Evolutionary conservation across 441 rosid genomes (phyloP).

Genomic region (Viola pubescens): DNA sequence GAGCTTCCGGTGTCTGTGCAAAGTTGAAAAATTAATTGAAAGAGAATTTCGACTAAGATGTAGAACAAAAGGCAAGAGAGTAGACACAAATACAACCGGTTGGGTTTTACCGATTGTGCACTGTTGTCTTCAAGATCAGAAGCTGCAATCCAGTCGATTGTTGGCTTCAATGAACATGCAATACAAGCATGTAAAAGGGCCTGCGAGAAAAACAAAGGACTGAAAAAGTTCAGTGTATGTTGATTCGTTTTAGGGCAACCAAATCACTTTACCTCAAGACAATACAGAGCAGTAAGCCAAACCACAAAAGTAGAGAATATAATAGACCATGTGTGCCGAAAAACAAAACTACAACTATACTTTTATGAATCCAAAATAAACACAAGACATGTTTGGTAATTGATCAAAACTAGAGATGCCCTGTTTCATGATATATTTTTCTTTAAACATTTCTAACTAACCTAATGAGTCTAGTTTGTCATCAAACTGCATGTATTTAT

Average conservation of each 20-base stretch:
- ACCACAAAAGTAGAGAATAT: too few relatives aligned
- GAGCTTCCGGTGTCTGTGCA: conserved; percentile 28
- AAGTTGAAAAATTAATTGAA: conserved; percentile 13
- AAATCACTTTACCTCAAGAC: conserved; percentile 4
- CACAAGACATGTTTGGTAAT: too few relatives aligned
- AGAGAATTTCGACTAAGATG: not conserved
- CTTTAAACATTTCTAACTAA: too few relatives aligned
- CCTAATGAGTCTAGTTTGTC: too few relatives aligned
- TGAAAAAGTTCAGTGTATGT: conserved; percentile 8
- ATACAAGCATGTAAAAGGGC: conserved; percentile 91
- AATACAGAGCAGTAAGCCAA: not conserved
- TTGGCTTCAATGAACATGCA: conserved; percentile 51
- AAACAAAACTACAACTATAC: too few relatives aligned
- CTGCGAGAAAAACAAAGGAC: conserved; percentile 30
- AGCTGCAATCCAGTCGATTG: conserved; percentile 85
- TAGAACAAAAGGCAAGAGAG: too few relatives aligned
- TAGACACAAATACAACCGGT: conserved; percentile 9
- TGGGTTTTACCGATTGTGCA: conserved; percentile 33
- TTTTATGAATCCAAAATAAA: too few relatives aligned
- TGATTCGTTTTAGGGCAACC: conserved; percentile 18
- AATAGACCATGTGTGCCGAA: too few relatives aligned
- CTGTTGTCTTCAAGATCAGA: conserved; percentile 72
- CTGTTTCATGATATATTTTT: too few relatives aligned
- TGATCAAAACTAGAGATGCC: too few relatives aligned
- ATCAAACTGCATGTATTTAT: not conserved